Evolutionary conservation across 768 basidiomycete species (phyloP).

Genomic region (Sarcomyxa edulis): DNA sequence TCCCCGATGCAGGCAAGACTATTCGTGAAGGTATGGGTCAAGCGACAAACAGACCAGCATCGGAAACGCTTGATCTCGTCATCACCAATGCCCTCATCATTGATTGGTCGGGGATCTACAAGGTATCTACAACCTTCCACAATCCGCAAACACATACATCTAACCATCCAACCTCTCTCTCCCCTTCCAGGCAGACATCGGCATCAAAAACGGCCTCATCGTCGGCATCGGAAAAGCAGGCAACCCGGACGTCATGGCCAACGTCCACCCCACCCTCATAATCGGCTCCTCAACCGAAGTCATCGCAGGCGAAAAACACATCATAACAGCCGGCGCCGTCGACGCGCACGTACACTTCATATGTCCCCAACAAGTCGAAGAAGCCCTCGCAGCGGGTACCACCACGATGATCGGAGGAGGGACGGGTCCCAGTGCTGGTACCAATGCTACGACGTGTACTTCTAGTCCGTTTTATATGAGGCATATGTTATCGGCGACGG

Average conservation of each 20-base stretch:
- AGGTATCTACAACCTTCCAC: constrained; percentile 43
- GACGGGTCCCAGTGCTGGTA: constrained; percentile 87
- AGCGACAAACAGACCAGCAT: constrained; percentile 62
- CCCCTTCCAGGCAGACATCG: constrained; percentile 79
- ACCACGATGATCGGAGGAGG: constrained; percentile 97
- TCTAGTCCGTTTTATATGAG: constrained; percentile 85
- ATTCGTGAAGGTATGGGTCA: constrained; percentile 98
- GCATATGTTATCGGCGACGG: constrained; percentile 90
- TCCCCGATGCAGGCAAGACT: constrained; percentile 59
- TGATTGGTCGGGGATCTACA: constrained; percentile 95
- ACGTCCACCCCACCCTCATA: constrained; percentile 64
- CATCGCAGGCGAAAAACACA: constrained; percentile 92
- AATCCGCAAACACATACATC: too few species aligned
- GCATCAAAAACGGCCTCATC: constrained; percentile 79
- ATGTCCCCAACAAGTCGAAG: constrained; percentile 86
- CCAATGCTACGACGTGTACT: constrained; percentile 94
- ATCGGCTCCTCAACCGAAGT: constrained; percentile 93
- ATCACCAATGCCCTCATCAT: constrained; percentile 94
- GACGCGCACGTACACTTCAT: constrained; percentile 95
- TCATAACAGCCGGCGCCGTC: constrained; percentile 89
- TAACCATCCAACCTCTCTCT: not conserved
- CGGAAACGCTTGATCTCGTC: constrained; percentile 79
- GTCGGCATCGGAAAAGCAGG: constrained; percentile 94
- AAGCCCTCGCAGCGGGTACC: constrained; percentile 77
- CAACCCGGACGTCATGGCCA: constrained; percentile 90